Percentiles rank a stretch among this genome's conserved stretches.
Evolutionary conservation across 2,329 filamentous ascomycete genomes (phyloP).

Genomic region (Microcyclospora tardicrescens): DNA sequence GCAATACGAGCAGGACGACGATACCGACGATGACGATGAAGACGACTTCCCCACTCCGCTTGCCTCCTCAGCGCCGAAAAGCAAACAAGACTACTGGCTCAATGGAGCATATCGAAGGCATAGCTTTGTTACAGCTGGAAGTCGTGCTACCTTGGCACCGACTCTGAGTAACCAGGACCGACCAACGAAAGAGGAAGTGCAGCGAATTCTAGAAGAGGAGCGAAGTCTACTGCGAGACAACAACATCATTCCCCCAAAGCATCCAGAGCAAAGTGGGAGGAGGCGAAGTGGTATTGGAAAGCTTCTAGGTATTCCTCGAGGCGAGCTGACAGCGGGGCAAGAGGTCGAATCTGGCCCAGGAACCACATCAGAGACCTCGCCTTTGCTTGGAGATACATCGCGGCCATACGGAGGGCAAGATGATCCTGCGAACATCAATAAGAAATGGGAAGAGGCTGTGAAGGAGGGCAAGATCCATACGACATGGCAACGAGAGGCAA

Average conservation of each 20-base stretch:
- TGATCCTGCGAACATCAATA: constrained; percentile 44
- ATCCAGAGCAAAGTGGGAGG: constrained; percentile 19
- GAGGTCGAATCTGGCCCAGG: too few species aligned
- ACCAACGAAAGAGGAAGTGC: constrained; percentile 37
- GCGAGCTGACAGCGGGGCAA: background rate
- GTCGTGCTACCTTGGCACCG: constrained; percentile 53
- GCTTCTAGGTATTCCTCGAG: background rate
- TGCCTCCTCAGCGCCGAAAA: constrained; percentile 3
- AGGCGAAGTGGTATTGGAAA: constrained; percentile 1
- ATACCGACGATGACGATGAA: constrained; percentile 1
- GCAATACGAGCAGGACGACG: constrained; percentile 5
- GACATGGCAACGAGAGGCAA: constrained; percentile 79
- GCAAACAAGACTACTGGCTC: constrained; percentile 30
- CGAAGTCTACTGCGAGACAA: constrained; percentile 45
- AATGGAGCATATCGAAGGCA: constrained; percentile 59
- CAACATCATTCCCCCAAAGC: constrained; percentile 39
- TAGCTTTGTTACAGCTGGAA: constrained; percentile 58
- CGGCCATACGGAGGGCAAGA: constrained; percentile 34
- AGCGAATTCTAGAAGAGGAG: constrained; percentile 40
- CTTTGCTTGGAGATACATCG: constrained; percentile 11
- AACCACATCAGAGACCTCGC: constrained; percentile 7
- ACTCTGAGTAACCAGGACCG: constrained; percentile 29
- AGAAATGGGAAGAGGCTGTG: constrained; percentile 76
- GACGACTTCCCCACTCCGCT: constrained; percentile 1
- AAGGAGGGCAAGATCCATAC: constrained; percentile 69